Base-by-base conservation (phyloP, 148 eudicot species). In the Arctostaphylos glauca region DNA sequence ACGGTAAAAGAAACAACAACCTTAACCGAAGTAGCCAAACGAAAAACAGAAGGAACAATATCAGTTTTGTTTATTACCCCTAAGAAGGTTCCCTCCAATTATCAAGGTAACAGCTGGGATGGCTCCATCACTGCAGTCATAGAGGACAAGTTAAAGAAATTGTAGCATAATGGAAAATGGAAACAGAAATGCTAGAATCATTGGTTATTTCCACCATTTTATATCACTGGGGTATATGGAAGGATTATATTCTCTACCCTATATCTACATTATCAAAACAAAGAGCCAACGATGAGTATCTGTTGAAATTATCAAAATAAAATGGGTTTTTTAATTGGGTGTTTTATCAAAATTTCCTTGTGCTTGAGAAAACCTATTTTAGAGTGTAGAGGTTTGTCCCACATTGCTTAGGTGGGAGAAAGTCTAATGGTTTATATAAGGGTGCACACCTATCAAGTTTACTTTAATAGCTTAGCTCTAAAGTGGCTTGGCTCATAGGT, bases 11-110 rank as follows among this genome's bases (percentile, higher is more conserved):
- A 55, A 19, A 7, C 5, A 13, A 31, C 53, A 13, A 73, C 41
- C 31, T 53, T 31, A 60, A n/a, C 75, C 13, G 16, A 73, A 58
- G 18, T 52, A 9, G 31, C 16, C 58, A 10, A 59, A 16, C 44
- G 75, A 50, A 66, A 50, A 71, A n/a, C 15, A 9, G 15, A 68
- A 25, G 46, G 21, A 55, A 12, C 44, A 56, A 19, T 38, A 81
- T 49, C 46, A 25, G 50, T 16, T 50, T 59, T 15, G 49, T n/a
- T 13, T 54, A 38, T 31, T 89, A 91, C 98, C 98, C 85, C 84
- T 90, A 9, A 94, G 89, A 46, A 95, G 96, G 84, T 95, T 94
- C 76, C 92, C 98, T 75, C 98, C 98, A 15, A 94, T 50, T 79
- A 95, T 88, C 84, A 95, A 73, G 16, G 95, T 91, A 67, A 91